phyloP scores from a whole-genome alignment of 345 rosid species.

The Isatis tinctoria region DNA sequence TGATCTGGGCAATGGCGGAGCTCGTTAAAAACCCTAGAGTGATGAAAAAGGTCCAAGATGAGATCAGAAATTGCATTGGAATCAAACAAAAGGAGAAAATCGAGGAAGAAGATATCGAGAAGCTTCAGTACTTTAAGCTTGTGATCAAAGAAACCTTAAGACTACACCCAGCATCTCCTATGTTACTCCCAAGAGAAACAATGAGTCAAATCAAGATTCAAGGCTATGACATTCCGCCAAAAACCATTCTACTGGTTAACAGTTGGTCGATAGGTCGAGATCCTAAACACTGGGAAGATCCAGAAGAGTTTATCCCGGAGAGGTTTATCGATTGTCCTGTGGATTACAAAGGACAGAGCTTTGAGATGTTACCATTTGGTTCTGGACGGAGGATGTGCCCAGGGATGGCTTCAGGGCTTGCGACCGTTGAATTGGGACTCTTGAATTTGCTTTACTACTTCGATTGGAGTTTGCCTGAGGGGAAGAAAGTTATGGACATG shows the following conservation, averaged over 20 bases:
- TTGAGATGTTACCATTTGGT: constrained; percentile 59
- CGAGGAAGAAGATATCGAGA: constrained; percentile 35
- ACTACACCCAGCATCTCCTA: constrained; percentile 43
- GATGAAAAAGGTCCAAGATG: constrained; percentile 4
- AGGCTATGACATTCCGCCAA: constrained; percentile 13
- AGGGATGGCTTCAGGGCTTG: constrained; percentile 35
- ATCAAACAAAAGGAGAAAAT: constrained; percentile 23
- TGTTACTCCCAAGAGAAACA: constrained; percentile 48
- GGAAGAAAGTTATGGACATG: not conserved
- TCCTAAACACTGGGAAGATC: constrained; percentile 33
- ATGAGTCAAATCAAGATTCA: constrained; percentile 32
- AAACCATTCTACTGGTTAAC: not conserved
- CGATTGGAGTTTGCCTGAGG: constrained; percentile 21
- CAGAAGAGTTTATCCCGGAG: constrained; percentile 32
- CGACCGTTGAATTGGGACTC: constrained; percentile 42
- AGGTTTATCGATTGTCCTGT: constrained; percentile 36
- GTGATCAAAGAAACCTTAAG: constrained; percentile 39
- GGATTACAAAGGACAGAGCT: constrained; percentile 44
- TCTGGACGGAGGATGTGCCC: constrained; percentile 53
- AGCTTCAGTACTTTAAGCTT: constrained; percentile 44
- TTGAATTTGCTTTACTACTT: constrained; percentile 50
- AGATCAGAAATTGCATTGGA: constrained; percentile 18
- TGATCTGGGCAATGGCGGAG: constrained; percentile 24
- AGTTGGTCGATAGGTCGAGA: constrained; percentile 34
- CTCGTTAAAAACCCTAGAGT: constrained; percentile 12